These are phyloP conservation scores for Fusarium sp. DNA, from an alignment of 2,329 filamentous ascomycete species.

Conservation along the genomic window DNA sequence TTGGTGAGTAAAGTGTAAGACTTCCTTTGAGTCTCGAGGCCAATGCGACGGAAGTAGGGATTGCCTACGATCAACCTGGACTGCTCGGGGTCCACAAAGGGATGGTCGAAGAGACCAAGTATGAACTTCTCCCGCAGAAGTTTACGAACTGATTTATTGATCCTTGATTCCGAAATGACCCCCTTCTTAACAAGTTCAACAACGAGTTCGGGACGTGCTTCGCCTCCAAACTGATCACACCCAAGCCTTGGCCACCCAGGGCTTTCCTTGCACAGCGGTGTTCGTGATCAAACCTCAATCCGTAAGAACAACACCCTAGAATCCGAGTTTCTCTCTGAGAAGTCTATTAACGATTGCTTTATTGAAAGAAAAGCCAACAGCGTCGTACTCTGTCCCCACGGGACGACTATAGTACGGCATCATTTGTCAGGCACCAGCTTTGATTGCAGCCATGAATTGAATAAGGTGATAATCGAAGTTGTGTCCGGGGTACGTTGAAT, in stretches of 20 bases:
- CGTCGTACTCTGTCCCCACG: slow-evolving; percentile 59
- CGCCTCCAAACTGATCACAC: slow-evolving; percentile 66
- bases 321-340: slow-evolving; percentile 61
- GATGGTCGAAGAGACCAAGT: slow-evolving; percentile 64
- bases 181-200: slow-evolving; percentile 57
- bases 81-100: slow-evolving; percentile 60
- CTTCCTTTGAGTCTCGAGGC: slow-evolving; percentile 37
- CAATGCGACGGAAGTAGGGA: slow-evolving; percentile 53
- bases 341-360: slow-evolving; percentile 63
- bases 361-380: slow-evolving; percentile 64
- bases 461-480: slow-evolving; percentile 64
- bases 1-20: slow-evolving; percentile 46
- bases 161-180: slow-evolving; percentile 55
- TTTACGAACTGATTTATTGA: slow-evolving; percentile 60
- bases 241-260: slow-evolving; percentile 59
- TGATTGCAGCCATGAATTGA: slow-evolving; percentile 63
- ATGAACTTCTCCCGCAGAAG: slow-evolving; percentile 64
- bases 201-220: slow-evolving; percentile 61
- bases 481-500: slow-evolving; percentile 62
- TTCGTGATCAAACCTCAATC: slow-evolving; percentile 66
- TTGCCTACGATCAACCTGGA: slow-evolving; percentile 59
- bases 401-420: slow-evolving; percentile 65
- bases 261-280: neutral
- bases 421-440: slow-evolving; percentile 62
- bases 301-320: slow-evolving; percentile 62